phyloP scores from a whole-genome alignment of 2,329 filamentous ascomycete genomes.

The Pyrenophora graminea region DNA sequence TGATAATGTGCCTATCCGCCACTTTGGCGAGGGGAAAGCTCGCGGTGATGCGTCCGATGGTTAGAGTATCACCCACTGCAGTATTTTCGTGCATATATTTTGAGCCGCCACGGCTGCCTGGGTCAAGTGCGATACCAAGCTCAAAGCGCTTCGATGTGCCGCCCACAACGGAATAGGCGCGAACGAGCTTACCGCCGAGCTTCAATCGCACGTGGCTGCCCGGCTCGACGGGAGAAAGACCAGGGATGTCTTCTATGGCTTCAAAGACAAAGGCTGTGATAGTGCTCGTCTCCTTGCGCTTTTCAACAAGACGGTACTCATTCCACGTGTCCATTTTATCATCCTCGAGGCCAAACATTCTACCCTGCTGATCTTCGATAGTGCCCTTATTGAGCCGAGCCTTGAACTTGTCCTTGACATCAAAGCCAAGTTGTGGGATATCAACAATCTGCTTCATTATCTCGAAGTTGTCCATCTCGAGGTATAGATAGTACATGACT shows the following conservation, averaged over 20 bases:
- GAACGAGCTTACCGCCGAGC: slow-evolving; percentile 60
- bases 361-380: slow-evolving; percentile 36
- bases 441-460: slow-evolving; percentile 53
- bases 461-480: slow-evolving; percentile 54
- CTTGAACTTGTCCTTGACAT: slow-evolving; percentile 58
- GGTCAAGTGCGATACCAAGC: slow-evolving; percentile 63
- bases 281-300: slow-evolving; percentile 56
- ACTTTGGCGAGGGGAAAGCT: slow-evolving; percentile 53
- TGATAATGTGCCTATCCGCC: slow-evolving; percentile 64
- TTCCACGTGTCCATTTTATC: slow-evolving; percentile 42
- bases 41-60: slow-evolving; percentile 56
- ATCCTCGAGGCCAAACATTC: slow-evolving; percentile 33
- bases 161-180: slow-evolving; percentile 65
- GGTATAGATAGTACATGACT: slow-evolving; percentile 66
- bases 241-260: slow-evolving; percentile 43
- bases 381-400: slow-evolving; percentile 56
- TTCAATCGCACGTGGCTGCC: slow-evolving; percentile 63
- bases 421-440: slow-evolving; percentile 53
- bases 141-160: slow-evolving; percentile 58
- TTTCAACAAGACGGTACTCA: slow-evolving; percentile 53
- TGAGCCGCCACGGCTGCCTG: slow-evolving; percentile 64
- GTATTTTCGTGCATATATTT: slow-evolving; percentile 59
- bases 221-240: slow-evolving; percentile 41
- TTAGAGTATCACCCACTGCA: slow-evolving; percentile 55
- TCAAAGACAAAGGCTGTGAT: slow-evolving; percentile 61